These are phyloP conservation scores for Hanseniaspora sp. DNA, from an alignment of 1,139 yeast species.

Conservation along the genomic window DNA sequence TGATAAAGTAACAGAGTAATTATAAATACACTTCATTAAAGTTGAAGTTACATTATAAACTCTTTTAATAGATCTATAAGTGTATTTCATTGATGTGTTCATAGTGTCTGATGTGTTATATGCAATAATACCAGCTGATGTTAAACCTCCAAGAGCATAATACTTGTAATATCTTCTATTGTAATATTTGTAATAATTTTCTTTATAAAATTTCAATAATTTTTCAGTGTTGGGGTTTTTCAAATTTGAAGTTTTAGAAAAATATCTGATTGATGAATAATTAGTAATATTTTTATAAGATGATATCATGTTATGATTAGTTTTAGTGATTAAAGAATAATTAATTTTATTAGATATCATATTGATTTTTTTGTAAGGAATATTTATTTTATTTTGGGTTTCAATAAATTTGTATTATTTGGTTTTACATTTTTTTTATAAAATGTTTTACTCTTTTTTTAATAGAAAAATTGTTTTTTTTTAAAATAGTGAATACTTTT, in stretches of 20 bases:
- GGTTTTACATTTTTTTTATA: too few species aligned
- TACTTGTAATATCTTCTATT: constrained; percentile 14
- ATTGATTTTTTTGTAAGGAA: too few species aligned
- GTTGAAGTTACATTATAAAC: constrained; percentile 56
- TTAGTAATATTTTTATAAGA: background rate
- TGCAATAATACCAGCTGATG: constrained; percentile 23
- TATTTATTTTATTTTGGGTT: too few species aligned
- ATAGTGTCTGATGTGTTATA: constrained; percentile 33
- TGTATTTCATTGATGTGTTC: constrained; percentile 30
- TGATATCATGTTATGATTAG: background rate
- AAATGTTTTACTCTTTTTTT: too few species aligned
- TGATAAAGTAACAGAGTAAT: constrained; percentile 50
- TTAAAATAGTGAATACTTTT: too few species aligned
- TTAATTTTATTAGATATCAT: too few species aligned
- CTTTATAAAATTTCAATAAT: constrained; percentile 4
- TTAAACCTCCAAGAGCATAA: constrained; percentile 8
- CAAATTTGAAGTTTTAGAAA: background rate
- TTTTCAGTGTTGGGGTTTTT: background rate
- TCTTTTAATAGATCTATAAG: constrained; percentile 39
- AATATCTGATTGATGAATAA: background rate
- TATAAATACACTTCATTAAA: constrained; percentile 48
- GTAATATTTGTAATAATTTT: constrained; percentile 8
- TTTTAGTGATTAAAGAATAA: too few species aligned
- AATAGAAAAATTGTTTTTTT: too few species aligned
- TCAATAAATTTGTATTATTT: too few species aligned